Evolutionary conservation across 306 rosid species (phyloP), one percentile per base, ranked within the genome.

Genomic region (Lathyrus sativus): DNA sequence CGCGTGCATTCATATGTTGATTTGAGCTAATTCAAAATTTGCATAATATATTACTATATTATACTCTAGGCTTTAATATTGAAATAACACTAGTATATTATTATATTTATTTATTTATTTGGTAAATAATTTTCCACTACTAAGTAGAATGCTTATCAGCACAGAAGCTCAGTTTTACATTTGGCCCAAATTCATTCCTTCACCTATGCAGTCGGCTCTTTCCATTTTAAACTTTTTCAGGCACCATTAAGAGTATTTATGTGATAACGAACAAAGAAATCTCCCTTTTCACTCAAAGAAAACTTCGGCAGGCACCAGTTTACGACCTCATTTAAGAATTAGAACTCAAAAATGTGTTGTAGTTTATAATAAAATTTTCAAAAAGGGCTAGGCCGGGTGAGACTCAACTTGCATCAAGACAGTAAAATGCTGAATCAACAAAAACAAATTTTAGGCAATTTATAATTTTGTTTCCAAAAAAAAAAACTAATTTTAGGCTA

Each of bases 381-480:
- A 61, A 3, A 35, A 68, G 35, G 43, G 56, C 76, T 14, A 35
- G 9, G 62, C 17, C 41, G 49, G 43, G 43, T 38, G 51, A 10
- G 17, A n/a, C 42, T 35, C 62, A 62, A 24, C 54, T 60, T 60
- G 15, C 50, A 45, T 71, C 8, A 17, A 35, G 17, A 45, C 60
- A 59, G 58, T 35, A 5, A 45, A 71, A 18, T 33, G 49, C 7
- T 39, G 60, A 59, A 44, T 49, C 24, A 35, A 62, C 18, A 9
- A 46, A 17, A 71, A 66, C 46, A 57, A 17, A 43, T 50, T 22
- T 19, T 26, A 26, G 28, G 24, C 24, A 1, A 10, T n/a, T 4
- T 41, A n/a, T n/a, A n/a, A n/a, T n/a, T n/a, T n/a, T n/a, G n/a
- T n/a, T 37, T 59, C 13, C 5, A 17, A 38, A 19, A 79, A 68